These are phyloP conservation scores for Cladosporium sp. DNA, from an alignment of 2,329 filamentous ascomycete genomes.

Conservation along the genomic window DNA sequence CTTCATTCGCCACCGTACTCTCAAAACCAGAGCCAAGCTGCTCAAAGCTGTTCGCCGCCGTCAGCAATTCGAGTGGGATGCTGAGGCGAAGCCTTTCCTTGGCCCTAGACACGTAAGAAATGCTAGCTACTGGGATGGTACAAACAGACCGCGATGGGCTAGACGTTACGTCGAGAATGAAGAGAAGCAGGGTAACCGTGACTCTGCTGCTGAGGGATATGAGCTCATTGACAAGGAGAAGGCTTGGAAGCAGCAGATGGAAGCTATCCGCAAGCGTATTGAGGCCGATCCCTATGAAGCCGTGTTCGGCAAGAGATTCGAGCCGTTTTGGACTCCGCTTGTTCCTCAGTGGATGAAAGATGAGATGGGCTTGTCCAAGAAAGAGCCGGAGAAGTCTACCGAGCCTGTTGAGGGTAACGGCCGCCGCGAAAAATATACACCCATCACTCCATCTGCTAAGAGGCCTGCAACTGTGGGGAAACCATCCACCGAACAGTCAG, in stretches of 20 bases:
- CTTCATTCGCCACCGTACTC: constrained; percentile 30
- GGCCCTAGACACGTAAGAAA: constrained; percentile 31
- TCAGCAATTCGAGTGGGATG: constrained; percentile 35
- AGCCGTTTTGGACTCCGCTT: constrained; percentile 37
- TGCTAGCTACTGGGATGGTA: constrained; percentile 30
- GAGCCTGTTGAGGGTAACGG: neutral
- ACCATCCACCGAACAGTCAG: constrained; percentile 11
- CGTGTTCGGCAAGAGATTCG: constrained; percentile 43
- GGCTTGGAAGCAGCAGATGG: constrained; percentile 38
- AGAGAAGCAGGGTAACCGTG: constrained; percentile 16
- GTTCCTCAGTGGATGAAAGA: constrained; percentile 33
- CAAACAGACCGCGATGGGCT: constrained; percentile 21
- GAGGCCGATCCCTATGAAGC: constrained; percentile 45
- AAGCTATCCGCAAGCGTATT: constrained; percentile 36
- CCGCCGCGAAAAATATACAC: neutral
- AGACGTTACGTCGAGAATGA: constrained; percentile 18
- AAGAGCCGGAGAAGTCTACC: constrained; percentile 8
- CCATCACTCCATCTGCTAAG: neutral
- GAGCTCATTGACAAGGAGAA: constrained; percentile 31
- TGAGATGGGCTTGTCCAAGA: constrained; percentile 26
- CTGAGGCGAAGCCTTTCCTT: constrained; percentile 3
- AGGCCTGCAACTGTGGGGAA: neutral
- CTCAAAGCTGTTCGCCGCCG: constrained; percentile 34
- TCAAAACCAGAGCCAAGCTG: constrained; percentile 35
- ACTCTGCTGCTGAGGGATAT: constrained; percentile 20